Evolutionary conservation across 345 rosid genomes (phyloP).

Genomic region (Euphorbia peplus): DNA sequence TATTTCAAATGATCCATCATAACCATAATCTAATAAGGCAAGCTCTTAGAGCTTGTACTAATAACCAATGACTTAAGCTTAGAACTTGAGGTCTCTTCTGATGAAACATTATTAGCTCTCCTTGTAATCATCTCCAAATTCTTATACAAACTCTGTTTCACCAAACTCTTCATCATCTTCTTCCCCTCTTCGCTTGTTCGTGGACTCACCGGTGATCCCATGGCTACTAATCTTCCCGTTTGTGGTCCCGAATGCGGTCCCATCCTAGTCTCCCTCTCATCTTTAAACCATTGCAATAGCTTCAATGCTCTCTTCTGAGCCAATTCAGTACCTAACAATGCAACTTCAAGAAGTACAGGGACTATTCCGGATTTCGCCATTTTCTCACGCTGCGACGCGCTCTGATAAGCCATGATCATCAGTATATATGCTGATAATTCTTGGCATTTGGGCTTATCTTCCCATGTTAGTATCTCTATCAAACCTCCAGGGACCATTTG

Average conservation of each 20-base stretch:
- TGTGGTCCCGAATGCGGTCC: constrained; percentile 99
- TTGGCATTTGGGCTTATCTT: constrained; percentile 77
- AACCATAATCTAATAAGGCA: constrained; percentile 68
- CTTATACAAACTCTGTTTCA: constrained; percentile 78
- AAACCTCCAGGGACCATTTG: constrained; percentile 50
- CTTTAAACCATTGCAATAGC: constrained; percentile 87
- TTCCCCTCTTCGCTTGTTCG: constrained; percentile 59
- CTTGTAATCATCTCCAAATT: constrained; percentile 82
- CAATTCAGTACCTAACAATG: constrained; percentile 63
- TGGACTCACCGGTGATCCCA: constrained; percentile 55
- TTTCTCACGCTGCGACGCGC: constrained; percentile 58
- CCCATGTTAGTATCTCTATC: constrained; percentile 86
- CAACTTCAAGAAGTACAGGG: constrained; percentile 61
- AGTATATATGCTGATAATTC: constrained; percentile 70
- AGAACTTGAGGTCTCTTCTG: constrained; percentile 27
- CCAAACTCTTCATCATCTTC: constrained; percentile 74
- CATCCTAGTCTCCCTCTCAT: constrained; percentile 69
- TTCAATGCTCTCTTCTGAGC: constrained; percentile 87
- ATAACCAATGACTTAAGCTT: constrained; percentile 58
- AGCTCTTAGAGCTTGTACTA: constrained; percentile 88
- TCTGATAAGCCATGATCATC: constrained; percentile 87
- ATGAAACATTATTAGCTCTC: constrained; percentile 48
- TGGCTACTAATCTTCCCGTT: constrained; percentile 38
- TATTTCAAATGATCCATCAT: neutral
- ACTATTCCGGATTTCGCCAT: constrained; percentile 83